phyloP scores from a whole-genome alignment of 2,329 filamentous ascomycete genomes.

The Colletotrichum echinochloae region DNA sequence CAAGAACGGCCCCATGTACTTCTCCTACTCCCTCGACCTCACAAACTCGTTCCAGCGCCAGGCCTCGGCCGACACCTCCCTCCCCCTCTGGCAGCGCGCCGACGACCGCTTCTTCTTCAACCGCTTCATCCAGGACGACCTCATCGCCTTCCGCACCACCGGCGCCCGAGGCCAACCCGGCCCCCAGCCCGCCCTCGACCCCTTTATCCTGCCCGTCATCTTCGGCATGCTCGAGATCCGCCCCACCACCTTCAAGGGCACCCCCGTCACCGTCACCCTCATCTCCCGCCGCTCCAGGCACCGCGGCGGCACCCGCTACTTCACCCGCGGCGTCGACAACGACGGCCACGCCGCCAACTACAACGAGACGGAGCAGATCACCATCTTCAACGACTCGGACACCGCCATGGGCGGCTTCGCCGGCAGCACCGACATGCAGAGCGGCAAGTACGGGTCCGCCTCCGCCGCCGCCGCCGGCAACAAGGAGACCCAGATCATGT shows the following conservation, averaged over 20 bases:
- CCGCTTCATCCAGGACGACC: constrained; percentile 87
- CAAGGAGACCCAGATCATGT: constrained; percentile 91
- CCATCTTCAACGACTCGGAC: constrained; percentile 86
- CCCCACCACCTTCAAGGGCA: constrained; percentile 86
- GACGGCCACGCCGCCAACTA: constrained; percentile 97
- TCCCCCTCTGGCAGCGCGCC: constrained; percentile 88
- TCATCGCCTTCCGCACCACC: constrained; percentile 85
- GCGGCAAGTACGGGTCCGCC: constrained; percentile 76
- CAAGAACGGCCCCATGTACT: constrained; percentile 91
- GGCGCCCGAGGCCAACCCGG: constrained; percentile 73
- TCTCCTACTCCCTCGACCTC: constrained; percentile 96
- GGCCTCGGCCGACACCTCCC: constrained; percentile 76
- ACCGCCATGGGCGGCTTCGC: constrained; percentile 83
- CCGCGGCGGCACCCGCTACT: constrained; percentile 91
- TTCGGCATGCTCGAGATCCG: constrained; percentile 96
- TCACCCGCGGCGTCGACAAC: constrained; percentile 93
- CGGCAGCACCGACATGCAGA: constrained; percentile 80
- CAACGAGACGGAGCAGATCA: constrained; percentile 96
- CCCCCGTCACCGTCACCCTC: constrained; percentile 84
- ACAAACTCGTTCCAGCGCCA: constrained; percentile 98
- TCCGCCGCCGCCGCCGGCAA: constrained; percentile 56
- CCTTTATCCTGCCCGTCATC: constrained; percentile 94
- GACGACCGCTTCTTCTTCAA: constrained; percentile 99
- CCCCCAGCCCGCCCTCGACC: constrained; percentile 82
- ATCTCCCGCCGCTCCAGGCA: constrained; percentile 91